Evolutionary conservation across 371 early-diverging fungal genomes (phyloP), one percentile per base, ranked within the genome.

Genomic region (Fennellomyces sp.): DNA sequence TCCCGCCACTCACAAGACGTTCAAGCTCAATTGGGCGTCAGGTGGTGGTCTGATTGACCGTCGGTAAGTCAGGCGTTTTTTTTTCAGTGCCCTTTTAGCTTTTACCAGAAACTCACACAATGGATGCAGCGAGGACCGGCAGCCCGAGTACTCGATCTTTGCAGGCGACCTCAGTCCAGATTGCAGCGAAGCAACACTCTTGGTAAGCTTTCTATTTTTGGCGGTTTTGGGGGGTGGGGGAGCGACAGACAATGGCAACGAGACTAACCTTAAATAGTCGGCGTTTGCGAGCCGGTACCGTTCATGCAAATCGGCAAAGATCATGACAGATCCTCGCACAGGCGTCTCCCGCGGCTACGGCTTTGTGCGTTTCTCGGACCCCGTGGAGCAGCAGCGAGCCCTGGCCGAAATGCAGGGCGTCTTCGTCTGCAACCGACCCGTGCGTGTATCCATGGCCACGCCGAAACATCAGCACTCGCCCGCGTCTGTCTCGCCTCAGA

Each of bases 141-240:
- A 73, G 31, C 88, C 88, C 17, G 95, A 95, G 68, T 92, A 78
- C 66, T 89, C 90, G 15, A 78, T 94, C 33, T 95, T 93, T 82
- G 93, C 94, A 29, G 95, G 95, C 39, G 95, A 95, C 71, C 68
- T 95, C 29, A 86, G 84, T 11, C 84, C 86, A 35, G 91, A 92
- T 52, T 87, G 91, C 3, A 88, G 83, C 26, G 87, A 88, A 64
- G 78, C 77, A 36, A 81, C 86, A 72, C 78, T 94, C 10, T 66
- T 91, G 81, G 94, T 92, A 82, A 31, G 53, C 52, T 39, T 54
- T 54, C 52, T 52, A 52, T 52, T 33, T 52, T 52, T 35, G 52
- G 52, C 15, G 36, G 15, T 15, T 15, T 36, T 36, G 36, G 36
- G 36, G 15, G 36, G 36, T 36, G 36, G 52, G n/a, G 15, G 17